Evolutionary conservation across 768 basidiomycete genomes (phyloP), one percentile per base, ranked within the genome.

Genomic region (Lentinula sp.): DNA sequence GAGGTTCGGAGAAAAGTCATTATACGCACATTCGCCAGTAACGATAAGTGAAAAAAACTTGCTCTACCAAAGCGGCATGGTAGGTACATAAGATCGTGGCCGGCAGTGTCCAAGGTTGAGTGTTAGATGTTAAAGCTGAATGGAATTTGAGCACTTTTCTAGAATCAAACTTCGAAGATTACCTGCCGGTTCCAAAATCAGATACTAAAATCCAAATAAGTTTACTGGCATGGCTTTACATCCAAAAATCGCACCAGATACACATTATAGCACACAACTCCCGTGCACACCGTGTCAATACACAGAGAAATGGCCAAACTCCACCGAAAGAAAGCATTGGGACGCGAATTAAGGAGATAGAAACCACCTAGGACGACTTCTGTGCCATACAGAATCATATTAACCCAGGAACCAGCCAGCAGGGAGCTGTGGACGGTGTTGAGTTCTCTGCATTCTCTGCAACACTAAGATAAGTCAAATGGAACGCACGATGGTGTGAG

Each of bases 361-460:
- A 36, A 59, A 35, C 33, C 45, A 16, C 45, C n/a, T 20, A 59
- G 46, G 45, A 49, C 45, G 48, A 59, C 8, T 49, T 59, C 57
- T 8, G 57, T 49, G 2, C 45, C 48, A 39, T 48, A 59, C 16
- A 59, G 37, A n/a, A 59, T 4, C 45, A 59, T 59, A n/a, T 59
- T 59, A 46, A 59, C 32, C 57, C 57, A 59, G 33, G 57, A 59
- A 49, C 37, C 57, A 32, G 48, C 43, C 32, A 59, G 57, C 18
- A 43, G 23, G 20, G 16, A 56, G 41, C 55, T 56, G 28, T 55
- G 2, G 9, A 37, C 7, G 20, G 2, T 41, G 5, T 55, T 20
- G 12, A 55, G 53, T 12, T 13, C 6, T 12, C 16, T 41, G 7
- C 12, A 23, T 18, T 8, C 28, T 45, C 43, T 45, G n/a, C 15